Evolutionary conservation across 106 monocot species (phyloP).

Genomic region (Dioscorea alata): DNA sequence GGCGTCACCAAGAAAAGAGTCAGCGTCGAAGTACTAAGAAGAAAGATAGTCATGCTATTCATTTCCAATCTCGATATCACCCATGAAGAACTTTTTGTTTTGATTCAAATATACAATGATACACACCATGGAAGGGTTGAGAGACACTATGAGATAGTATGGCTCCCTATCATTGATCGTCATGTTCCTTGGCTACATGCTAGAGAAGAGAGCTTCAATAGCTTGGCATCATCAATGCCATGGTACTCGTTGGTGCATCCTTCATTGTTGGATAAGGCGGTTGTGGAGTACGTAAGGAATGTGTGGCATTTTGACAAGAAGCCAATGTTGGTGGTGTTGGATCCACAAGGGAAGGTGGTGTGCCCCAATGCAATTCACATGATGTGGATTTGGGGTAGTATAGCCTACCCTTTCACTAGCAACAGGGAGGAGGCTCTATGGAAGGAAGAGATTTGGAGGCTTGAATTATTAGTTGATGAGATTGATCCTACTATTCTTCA

Average conservation of each 20-base stretch:
- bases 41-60: slow-evolving; percentile 73
- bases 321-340: slow-evolving; percentile 67
- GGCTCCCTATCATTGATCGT: slow-evolving; percentile 63
- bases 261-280: slow-evolving; percentile 42
- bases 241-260: slow-evolving; percentile 65
- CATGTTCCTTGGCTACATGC: slow-evolving; percentile 32
- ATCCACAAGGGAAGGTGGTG: slow-evolving; percentile 67
- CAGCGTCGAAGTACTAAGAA: slow-evolving; percentile 51
- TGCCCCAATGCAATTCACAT: slow-evolving; percentile 79
- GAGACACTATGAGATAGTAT: slow-evolving; percentile 69
- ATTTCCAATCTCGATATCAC: slow-evolving; percentile 62
- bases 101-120: slow-evolving; percentile 65
- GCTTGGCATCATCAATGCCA: slow-evolving; percentile 45
- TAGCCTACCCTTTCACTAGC: slow-evolving; percentile 72
- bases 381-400: slow-evolving; percentile 94
- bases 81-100: slow-evolving; percentile 68
- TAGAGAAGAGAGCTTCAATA: slow-evolving; percentile 39
- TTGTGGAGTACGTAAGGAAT: slow-evolving; percentile 40
- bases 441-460: slow-evolving; percentile 75
- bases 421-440: slow-evolving; percentile 74
- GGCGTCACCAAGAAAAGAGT: slow-evolving; percentile 44
- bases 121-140: slow-evolving; percentile 51
- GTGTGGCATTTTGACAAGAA: slow-evolving; percentile 74
- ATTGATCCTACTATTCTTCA: slow-evolving; percentile 48
- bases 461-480: slow-evolving; percentile 75